These are phyloP conservation scores for Neurospora tetraspora DNA, from an alignment of 495 filamentous ascomycete genomes.

Conservation along the genomic window DNA sequence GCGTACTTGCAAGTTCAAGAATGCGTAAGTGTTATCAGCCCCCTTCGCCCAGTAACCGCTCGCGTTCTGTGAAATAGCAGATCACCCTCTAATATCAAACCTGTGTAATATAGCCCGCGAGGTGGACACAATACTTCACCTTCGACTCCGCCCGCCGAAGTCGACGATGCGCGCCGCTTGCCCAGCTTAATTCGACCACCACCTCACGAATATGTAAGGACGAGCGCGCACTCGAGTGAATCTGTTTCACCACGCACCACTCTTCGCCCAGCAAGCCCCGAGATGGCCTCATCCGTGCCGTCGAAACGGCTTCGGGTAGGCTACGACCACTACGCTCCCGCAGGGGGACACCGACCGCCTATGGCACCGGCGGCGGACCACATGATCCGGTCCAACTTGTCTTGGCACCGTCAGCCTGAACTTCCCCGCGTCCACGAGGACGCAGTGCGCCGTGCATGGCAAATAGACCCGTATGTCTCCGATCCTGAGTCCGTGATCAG, in stretches of 20 bases:
- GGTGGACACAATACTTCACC: constrained; percentile 45
- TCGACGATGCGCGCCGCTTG: constrained; percentile 33
- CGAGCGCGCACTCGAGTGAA: constrained; percentile 31
- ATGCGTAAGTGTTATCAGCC: constrained; percentile 54
- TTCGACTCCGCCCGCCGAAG: constrained; percentile 39
- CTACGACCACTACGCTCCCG: constrained; percentile 32
- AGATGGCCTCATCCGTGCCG: constrained; percentile 17
- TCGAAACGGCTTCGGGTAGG: constrained; percentile 30
- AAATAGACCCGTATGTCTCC: constrained; percentile 50
- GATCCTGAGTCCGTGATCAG: constrained; percentile 30
- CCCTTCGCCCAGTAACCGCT: background rate
- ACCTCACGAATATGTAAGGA: constrained; percentile 21
- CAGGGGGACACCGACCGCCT: constrained; percentile 17
- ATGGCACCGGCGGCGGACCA: constrained; percentile 25
- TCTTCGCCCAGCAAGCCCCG: constrained; percentile 21
- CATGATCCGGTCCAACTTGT: constrained; percentile 16
- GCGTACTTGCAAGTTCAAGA: constrained; percentile 73
- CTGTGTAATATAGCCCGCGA: constrained; percentile 31
- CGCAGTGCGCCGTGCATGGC: constrained; percentile 47
- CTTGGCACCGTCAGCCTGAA: constrained; percentile 32
- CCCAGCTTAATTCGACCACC: constrained; percentile 15
- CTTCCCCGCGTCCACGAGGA: constrained; percentile 36
- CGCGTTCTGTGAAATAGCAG: background rate
- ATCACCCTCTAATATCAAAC: constrained; percentile 8
- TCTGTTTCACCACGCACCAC: constrained; percentile 34